Evolutionary conservation across 2,329 filamentous ascomycete species (phyloP), one percentile per base, ranked within the genome.

Genomic region (Fusarium sp.): DNA sequence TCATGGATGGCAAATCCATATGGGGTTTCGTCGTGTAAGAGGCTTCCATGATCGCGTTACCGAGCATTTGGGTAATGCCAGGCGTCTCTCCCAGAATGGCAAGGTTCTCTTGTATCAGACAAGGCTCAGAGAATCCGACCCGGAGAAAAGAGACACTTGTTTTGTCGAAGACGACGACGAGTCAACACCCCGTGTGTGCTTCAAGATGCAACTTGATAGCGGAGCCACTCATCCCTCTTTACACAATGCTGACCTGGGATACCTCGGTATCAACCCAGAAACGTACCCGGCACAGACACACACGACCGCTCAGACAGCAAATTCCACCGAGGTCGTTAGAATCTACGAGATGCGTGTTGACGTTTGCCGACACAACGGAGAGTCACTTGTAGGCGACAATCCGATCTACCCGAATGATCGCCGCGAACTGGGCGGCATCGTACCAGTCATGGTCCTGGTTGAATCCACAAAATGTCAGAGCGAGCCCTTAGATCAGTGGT

Each of bases 311-410:
- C 38, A 39, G 11, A 69, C 68, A 13, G 68, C 62, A 14, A 60
- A 44, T 19, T 51, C 57, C 15, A n/a, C 15, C 3, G 35, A 54
- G 11, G 29, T 49, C 2, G 65, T 47, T 8, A 49, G 49, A 5
- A 23, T 70, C 11, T 68, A 69, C 15, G 68, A 70, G 43, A 59
- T 70, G 57, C 68, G 66, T 3, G 60, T 70, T 23, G 68, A 70
- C 19, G 54, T 70, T 33, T 70, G 68, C 33, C 56, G 58, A 29
- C 57, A 70, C 23, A 60, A 70, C 10, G 68, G 68, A 2, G 48
- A 52, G 21, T 68, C 68, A 25, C 65, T 70, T n/a, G 68, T 70
- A 9, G 68, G 54, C 10, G 56, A 63, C 4, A 46, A 69, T 0
- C 62, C 68, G 15, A 63, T 70, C 7, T 70, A 64, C 46, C 66